These are phyloP conservation scores for Pigoraptor vietnamica DNA, from an alignment of 78 protist genomes.

Conservation along the genomic window DNA sequence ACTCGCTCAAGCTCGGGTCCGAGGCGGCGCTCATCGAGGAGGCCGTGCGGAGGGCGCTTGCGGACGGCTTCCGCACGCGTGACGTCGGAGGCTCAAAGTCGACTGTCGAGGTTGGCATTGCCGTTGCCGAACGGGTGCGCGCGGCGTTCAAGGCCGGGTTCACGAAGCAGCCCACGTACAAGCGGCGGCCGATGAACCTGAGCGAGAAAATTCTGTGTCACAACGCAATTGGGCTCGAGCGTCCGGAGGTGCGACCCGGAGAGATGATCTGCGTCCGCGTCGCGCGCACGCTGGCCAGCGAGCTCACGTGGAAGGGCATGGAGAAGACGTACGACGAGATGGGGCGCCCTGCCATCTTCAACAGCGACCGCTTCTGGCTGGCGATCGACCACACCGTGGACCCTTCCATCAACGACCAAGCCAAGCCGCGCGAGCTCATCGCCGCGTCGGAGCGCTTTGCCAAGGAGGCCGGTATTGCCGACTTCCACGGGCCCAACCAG, in stretches of 20 bases:
- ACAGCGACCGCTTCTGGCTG: slow-evolving; percentile 1
- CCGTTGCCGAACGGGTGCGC: background rate
- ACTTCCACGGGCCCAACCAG: background rate
- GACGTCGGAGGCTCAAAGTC: background rate
- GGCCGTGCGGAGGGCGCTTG: slow-evolving; percentile 1
- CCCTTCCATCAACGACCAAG: background rate
- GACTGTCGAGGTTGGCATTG: background rate
- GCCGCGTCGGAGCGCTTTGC: background rate
- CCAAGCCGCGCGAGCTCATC: background rate
- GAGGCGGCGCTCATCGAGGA: slow-evolving; percentile 10
- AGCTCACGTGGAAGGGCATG: background rate
- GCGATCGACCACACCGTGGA: slow-evolving; percentile 9
- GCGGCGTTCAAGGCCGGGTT: background rate
- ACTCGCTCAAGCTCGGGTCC: background rate
- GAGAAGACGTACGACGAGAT: slow-evolving; percentile 1
- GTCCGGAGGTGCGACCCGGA: background rate
- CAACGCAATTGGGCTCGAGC: background rate
- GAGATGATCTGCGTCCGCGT: background rate
- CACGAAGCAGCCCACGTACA: background rate
- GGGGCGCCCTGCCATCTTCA: background rate
- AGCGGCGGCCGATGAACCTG: background rate
- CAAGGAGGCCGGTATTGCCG: background rate
- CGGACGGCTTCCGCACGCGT: slow-evolving; percentile 19
- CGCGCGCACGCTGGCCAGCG: background rate
- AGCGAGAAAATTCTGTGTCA: background rate